Evolutionary conservation across 2,329 filamentous ascomycete species (phyloP).

Genomic region (Penicillium crustosum): DNA sequence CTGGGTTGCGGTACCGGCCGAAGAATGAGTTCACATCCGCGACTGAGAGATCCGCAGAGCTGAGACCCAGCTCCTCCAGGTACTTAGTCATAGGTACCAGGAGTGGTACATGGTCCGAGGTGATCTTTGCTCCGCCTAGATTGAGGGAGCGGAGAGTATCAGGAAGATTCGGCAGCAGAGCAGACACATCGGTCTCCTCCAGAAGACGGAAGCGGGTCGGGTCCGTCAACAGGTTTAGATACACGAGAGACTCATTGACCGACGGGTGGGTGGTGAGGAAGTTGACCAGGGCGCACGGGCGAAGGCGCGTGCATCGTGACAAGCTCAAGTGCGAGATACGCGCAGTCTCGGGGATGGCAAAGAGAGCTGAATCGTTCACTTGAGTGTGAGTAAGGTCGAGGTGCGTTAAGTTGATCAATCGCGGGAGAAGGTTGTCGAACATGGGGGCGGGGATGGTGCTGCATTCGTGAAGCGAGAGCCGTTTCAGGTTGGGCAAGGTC

Average conservation of each 20-base stretch:
- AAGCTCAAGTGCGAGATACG: constrained; percentile 75
- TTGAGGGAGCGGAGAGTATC: constrained; percentile 69
- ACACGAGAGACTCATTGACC: constrained; percentile 62
- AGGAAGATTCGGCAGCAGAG: constrained; percentile 66
- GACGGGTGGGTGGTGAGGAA: constrained; percentile 72
- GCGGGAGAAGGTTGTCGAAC: constrained; percentile 70
- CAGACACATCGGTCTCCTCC: constrained; percentile 63
- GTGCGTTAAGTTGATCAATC: constrained; percentile 68
- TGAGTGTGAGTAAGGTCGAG: constrained; percentile 77
- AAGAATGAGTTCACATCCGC: constrained; percentile 66
- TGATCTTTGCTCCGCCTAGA: constrained; percentile 72
- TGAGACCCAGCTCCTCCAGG: constrained; percentile 73
- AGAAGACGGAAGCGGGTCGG: constrained; percentile 70
- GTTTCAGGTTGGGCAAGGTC: constrained; percentile 59
- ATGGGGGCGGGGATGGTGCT: constrained; percentile 65
- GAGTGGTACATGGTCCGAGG: constrained; percentile 61
- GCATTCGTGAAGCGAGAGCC: constrained; percentile 77
- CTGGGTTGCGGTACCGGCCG: constrained; percentile 36
- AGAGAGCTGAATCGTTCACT: constrained; percentile 69
- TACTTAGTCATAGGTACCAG: constrained; percentile 67
- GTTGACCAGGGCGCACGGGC: constrained; percentile 64
- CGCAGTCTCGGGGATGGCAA: constrained; percentile 69
- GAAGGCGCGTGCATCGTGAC: constrained; percentile 70
- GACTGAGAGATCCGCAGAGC: constrained; percentile 63
- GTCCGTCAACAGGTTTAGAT: constrained; percentile 72